These are phyloP conservation scores for Tardiomyces digboiensis DNA, from an alignment of 1,139 yeast genomes.

Conservation along the genomic window DNA sequence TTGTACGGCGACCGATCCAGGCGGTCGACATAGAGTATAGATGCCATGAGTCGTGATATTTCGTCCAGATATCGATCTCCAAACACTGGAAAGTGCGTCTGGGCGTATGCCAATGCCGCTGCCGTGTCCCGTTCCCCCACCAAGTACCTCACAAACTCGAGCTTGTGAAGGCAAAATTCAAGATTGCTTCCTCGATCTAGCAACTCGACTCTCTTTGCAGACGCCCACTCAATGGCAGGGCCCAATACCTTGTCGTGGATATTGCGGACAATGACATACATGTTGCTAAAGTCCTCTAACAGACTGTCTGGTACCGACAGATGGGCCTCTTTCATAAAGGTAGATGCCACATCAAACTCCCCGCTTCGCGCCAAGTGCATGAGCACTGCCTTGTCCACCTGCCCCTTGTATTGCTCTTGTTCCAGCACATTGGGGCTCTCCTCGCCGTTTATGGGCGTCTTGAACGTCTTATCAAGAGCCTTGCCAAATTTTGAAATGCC, in stretches of 20 bases:
- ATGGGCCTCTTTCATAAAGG: conserved; percentile 25
- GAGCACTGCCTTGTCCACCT: conserved; percentile 31
- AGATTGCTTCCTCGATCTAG: conserved; percentile 30
- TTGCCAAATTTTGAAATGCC: conserved; percentile 25
- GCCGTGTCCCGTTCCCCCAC: conserved; percentile 6
- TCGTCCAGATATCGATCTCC: conserved; percentile 33
- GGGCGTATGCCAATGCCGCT: conserved; percentile 49
- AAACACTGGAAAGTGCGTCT: conserved; percentile 40
- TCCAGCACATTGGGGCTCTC: conserved; percentile 19
- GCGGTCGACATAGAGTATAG: conserved; percentile 33
- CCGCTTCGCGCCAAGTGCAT: conserved; percentile 38
- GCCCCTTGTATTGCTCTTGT: conserved; percentile 11
- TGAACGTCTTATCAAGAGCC: conserved; percentile 24
- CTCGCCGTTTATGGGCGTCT: conserved; percentile 20
- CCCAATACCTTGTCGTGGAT: conserved; percentile 22
- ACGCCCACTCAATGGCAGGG: conserved; percentile 37
- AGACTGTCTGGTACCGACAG: conserved; percentile 23
- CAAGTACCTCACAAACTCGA: conserved; percentile 38
- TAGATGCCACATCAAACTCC: conserved; percentile 30
- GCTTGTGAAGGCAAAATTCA: conserved; percentile 56
- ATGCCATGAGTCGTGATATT: conserved; percentile 45
- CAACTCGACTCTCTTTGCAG: conserved; percentile 20
- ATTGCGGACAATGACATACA: conserved; percentile 28
- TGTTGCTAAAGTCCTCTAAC: conserved; percentile 25
- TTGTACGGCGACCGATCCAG: conserved; percentile 33